Evolutionary conservation across 768 basidiomycete genomes (phyloP), one percentile per base, ranked within the genome.

Genomic region (Agaricus blazei): DNA sequence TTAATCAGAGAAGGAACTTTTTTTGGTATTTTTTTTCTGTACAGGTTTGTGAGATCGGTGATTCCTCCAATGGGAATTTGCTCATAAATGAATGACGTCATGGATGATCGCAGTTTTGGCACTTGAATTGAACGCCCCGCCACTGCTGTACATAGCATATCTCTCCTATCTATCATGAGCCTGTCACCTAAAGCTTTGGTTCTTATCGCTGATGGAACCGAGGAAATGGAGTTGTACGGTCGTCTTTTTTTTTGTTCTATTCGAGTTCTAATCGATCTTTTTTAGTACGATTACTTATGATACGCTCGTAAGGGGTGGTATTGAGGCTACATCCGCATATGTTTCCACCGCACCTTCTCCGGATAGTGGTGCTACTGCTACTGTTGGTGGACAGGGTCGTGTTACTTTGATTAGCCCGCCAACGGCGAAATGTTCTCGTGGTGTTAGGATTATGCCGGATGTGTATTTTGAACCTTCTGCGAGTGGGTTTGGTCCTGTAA

Each of bases 151-250:
- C 40, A 31, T 12, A 27, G 23, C 12, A 31, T 43, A 40, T 48
- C 38, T 36, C 37, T 48, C 42, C 29, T 29, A 40, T 34, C 45
- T 28, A 40, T 6, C 26, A 58, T 24, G 9, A 36, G 5, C 40
- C 47, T 19, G 43, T 75, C 76, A 75, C 72, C 78, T 9, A 81
- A 83, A 37, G 90, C 87, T 5, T 72, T 90, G 23, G 76, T 93
- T 46, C 72, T 93, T 24, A 79, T 93, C 27, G 86, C 90, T 15
- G 79, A 91, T 64, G 90, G 90, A 11, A 91, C 90, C 1, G 90
- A 93, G 65, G 90, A 93, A 70, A 91, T 90, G 84, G 90, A 91
- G 69, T 92, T 91, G 90, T 88, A 63, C 61, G 83, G 34, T 31
- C 9, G 31, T 34, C 11, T 34, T 34, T 34, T 11, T 8, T 34